These are phyloP conservation scores for Gossypium stocksii DNA, from an alignment of 345 rosid genomes.

Conservation along the genomic window DNA sequence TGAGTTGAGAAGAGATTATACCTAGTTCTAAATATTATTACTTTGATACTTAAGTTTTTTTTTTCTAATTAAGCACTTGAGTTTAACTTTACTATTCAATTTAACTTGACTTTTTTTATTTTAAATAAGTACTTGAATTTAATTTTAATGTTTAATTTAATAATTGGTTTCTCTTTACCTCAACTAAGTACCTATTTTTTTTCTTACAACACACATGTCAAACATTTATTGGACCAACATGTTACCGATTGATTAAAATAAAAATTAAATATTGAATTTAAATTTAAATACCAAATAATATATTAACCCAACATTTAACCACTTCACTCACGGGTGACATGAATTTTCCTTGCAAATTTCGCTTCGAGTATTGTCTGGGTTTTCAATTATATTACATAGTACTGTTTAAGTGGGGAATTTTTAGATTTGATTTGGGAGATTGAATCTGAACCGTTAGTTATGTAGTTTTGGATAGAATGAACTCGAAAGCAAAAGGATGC, in stretches of 20 bases:
- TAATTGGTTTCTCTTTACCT: too few relatives aligned
- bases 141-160: too few relatives aligned
- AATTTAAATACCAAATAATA: too few relatives aligned
- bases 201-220: too few relatives aligned
- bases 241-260: accelerated
- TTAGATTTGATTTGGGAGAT: slow-evolving; percentile 1
- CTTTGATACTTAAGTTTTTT: too few relatives aligned
- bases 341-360: neutral
- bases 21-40: too few relatives aligned
- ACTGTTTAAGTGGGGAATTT: neutral
- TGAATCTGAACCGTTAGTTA: neutral
- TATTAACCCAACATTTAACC: too few relatives aligned
- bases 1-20: accelerated
- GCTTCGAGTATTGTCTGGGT: neutral
- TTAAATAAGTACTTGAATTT: too few relatives aligned
- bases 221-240: accelerated
- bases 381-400: neutral
- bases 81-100: accelerated
- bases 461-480: neutral
- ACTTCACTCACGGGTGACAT: too few relatives aligned
- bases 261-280: accelerated
- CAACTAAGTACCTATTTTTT: too few relatives aligned
- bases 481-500: neutral
- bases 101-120: too few relatives aligned
- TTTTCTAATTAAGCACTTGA: too few relatives aligned